Evolutionary conservation across 2,329 filamentous ascomycete species (phyloP), one percentile per base, ranked within the genome.

Genomic region (Fusarium coicis): DNA sequence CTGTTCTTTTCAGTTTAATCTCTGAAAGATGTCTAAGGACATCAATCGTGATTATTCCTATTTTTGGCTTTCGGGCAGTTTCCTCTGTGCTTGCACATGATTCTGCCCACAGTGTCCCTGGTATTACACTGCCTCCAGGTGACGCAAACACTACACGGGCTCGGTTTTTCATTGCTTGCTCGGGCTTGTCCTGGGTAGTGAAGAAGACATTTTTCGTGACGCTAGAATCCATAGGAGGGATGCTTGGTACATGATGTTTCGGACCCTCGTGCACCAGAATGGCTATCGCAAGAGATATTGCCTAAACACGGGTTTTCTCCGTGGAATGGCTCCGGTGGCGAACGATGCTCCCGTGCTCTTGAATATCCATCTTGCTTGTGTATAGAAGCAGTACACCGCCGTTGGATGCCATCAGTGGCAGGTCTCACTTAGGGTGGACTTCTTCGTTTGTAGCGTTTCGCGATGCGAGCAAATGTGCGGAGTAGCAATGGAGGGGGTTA

Each of bases 31-130:
- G 47, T 68, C 65, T 44, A 68, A 68, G 63, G 65, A 68, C 47
- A 68, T 50, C 63, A 62, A 68, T 57, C 52, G 86, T 90, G 91
- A 93, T 95, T 95, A 93, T 90, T 90, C 91, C 87, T 88, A 94
- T 95, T 81, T 81, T 80, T 81, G 79, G 75, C 59, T 36, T 58
- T 32, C 36, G 79, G 77, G 73, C 53, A 66, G 76, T 77, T 80
- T 81, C 79, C 79, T 74, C 79, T 81, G 79, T 80, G 79, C 79
- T 81, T 81, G 79, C 79, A 77, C 79, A 81, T 70, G 79, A 81
- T 80, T 65, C 78, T 66, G 52, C 74, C 75, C 79, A 81, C 76
- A 73, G 80, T 82, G 79, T 82, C 79, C 81, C 80, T 81, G 81
- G 81, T 82, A 82, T 81, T 81, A 82, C 81, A 82, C 81, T 82